Evolutionary conservation across 306 rosid genomes (phyloP), one percentile per base, ranked within the genome.

Genomic region (Prinsepia uniflora): DNA sequence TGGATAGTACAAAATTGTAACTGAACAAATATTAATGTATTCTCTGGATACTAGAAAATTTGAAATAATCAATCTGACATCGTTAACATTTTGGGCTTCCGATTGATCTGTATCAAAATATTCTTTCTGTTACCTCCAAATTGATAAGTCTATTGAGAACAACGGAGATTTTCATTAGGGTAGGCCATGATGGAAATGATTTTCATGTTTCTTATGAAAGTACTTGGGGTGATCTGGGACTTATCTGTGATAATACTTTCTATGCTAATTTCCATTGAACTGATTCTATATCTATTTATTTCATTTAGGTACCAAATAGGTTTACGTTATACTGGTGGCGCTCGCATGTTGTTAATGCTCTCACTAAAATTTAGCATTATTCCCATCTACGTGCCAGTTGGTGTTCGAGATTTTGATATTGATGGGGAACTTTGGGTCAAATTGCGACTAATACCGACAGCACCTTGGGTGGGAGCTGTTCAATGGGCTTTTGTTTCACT

Each of bases 371-470:
- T 89, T 84, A 92, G 97, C 82, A 78, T 95, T 63, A 81, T 95
- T 71, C 99, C 99, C 24, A 86, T 95, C 76, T 80, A 54, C 39
- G 90, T 95, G 71, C 99, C 99, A 6, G 97, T 95, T 60, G 97
- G 95, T 58, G 87, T 91, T 78, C 95, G 95, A 62, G 96, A 95
- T 85, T 95, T 95, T 76, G 99, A 95, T 82, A 89, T 95, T 64
- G 99, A 95, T 69, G 99, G 99, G 59, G 99, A 95, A 75, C 89
- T 95, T 79, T 95, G 99, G 99, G 96, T 95, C 77, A 95, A 91
- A 78, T 70, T 95, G 64, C 82, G 97, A 48, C 72, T 95, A 53
- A 91, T 95, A 78, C 99, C 99, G 6, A 84, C 91, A 15, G 91
- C 75, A 58, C 99, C 99, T 77, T 95, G 93, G 90, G 99, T 95